Base-by-base conservation (phyloP, 257 asterid genomes). In the Primulina huaijiensis region DNA sequence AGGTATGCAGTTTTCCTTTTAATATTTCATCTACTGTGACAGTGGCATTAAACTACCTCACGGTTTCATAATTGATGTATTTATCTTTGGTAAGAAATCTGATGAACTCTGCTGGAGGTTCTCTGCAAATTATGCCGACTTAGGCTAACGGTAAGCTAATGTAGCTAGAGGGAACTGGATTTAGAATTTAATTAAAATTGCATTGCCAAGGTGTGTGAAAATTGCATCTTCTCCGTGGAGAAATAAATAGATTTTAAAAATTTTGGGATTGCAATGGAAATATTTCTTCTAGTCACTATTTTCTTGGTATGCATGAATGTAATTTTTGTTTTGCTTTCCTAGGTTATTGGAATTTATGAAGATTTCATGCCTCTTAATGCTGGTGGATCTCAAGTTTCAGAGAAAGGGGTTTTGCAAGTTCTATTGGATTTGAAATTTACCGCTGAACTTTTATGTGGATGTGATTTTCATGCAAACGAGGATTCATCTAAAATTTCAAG, bases 361-460 rank as follows among this genome's bases (percentile, higher is more conserved):
- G 89, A 80, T 79, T 88, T 94, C 83, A 81, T 91, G 78, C 78
- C 84, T 58, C 67, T 73, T 66, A 86, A 85, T 76, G 76, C 73
- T 46, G 67, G 52, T 62, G 84, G 77, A 46, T 75, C 79, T 72
- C 92, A 64, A 77, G 87, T 94, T 71, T 84, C 97, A 16, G 99
- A 94, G 62, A 91, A 85, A 82, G 99, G 97, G 69, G 74, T 84
- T 79, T 79, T 94, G 75, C 99, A 94, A 85, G 82, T 94, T 62
- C 66, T 94, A 60, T 88, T 94, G 82, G 97, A 94, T 84, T 69
- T 94, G 63, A 94, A 89, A 78, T 89, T 94, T 83, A 82, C 85
- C 65, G 79, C 97, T 77, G 99, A 89, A 82, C 74, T 88, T 77
- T 81, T 94, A 70, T 86, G 92, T 65, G 99, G 92, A 19, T 92